Evolutionary conservation across 495 filamentous ascomycete species (phyloP), one percentile per base, ranked within the genome.

Genomic region (Chaetomium cochliodes): DNA sequence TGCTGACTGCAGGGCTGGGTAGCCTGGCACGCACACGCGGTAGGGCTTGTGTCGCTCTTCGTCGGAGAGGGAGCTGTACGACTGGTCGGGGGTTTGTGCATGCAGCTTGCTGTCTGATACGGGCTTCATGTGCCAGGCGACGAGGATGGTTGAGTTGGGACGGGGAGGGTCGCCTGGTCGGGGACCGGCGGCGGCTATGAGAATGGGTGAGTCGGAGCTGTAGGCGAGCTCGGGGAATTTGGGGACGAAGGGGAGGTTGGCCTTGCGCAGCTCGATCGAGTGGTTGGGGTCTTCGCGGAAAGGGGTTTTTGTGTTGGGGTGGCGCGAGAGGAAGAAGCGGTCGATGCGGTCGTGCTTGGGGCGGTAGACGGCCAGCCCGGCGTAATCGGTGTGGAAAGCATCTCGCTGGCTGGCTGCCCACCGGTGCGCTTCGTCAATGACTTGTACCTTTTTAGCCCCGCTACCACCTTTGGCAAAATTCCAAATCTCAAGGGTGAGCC

Each of bases 191-290:
- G 72, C 70, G 0, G 72, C 72, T 8, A 74, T 42, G 13, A 74
- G 58, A 9, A 70, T 64, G 13, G 69, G 69, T 0, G 69, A 60
- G 46, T 68, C 70, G n/a, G 65, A 33, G 33, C 57, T 65, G 62
- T 69, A 74, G 12, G 69, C 69, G 11, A 74, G 67, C 49, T 74
- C 72, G 18, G 72, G 71, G 30, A 70, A 74, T 53, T 73, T 73
- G 26, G 70, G 72, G 0, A 74, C 33, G 30, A 73, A 72, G 12
- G 72, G 72, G 0, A 74, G 69, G 28, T 59, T 49, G 5, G 70
- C 57, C 18, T 58, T 66, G 33, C 30, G 28, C 0, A 74, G 64
- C 18, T 73, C 69, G 20, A 74, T 73, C 9, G 68, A 67, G 53
- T 65, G 68, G 22, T 44, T 67, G 2, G 70, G 41, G 46, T 73